Conservation (phyloP, 805 yeast genomes). For the Candida endomychidarum region DNA sequence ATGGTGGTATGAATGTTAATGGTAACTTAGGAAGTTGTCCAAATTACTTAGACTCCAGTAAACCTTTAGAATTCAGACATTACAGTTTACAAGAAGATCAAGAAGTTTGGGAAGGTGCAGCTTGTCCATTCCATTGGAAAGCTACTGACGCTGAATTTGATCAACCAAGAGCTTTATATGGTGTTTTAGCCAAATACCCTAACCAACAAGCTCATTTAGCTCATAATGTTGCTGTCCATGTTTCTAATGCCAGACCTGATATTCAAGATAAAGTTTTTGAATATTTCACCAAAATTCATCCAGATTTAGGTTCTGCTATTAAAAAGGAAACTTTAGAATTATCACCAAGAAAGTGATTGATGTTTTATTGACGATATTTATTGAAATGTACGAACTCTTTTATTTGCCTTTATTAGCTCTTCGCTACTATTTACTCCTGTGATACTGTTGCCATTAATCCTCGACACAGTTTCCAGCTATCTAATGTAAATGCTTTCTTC, state of each 20-base stretch:
- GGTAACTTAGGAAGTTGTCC: slow-evolving; percentile 75
- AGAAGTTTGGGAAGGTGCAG: slow-evolving; percentile 82
- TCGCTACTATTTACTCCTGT: background rate
- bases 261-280: slow-evolving; percentile 79
- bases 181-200: slow-evolving; percentile 71
- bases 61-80: slow-evolving; percentile 48
- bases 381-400: slow-evolving; percentile 1
- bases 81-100: slow-evolving; percentile 60
- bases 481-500: too few relatives aligned
- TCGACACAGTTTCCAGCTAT: too few relatives aligned
- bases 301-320: slow-evolving; percentile 65
- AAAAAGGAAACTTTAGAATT: slow-evolving; percentile 59
- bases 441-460: too few relatives aligned
- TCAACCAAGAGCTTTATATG: slow-evolving; percentile 78
- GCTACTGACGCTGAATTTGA: slow-evolving; percentile 63
- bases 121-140: slow-evolving; percentile 85
- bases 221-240: slow-evolving; percentile 81
- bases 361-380: background rate
- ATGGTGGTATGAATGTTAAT: slow-evolving; percentile 66
- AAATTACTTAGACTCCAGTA: slow-evolving; percentile 63
- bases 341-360: slow-evolving; percentile 46
- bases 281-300: slow-evolving; percentile 71
- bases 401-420: background rate
- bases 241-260: slow-evolving; percentile 61
- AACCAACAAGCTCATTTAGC: slow-evolving; percentile 85